phyloP scores from a whole-genome alignment of 148 eudicot genomes.

The Chenopodium berlandieri region DNA sequence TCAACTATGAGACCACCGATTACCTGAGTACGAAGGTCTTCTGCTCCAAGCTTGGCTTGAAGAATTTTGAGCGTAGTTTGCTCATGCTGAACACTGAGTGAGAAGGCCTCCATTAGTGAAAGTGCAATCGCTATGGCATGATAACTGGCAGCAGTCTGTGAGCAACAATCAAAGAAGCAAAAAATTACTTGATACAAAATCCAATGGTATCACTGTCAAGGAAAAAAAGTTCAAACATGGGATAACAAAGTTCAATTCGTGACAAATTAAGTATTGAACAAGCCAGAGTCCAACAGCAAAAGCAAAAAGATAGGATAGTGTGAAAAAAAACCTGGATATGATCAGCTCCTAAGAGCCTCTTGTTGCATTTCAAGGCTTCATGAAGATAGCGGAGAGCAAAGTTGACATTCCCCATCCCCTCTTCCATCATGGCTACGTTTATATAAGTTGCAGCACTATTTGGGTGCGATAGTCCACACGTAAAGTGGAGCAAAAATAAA shows the following conservation, averaged over 20 bases:
- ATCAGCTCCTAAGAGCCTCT: constrained; percentile 86
- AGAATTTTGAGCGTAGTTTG: constrained; percentile 95
- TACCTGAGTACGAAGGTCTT: constrained; percentile 99
- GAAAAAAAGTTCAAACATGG: no score
- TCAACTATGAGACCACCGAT: not conserved
- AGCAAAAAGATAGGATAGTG: constrained; percentile 28
- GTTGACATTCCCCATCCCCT: constrained; percentile 97
- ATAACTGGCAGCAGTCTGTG: constrained; percentile 99
- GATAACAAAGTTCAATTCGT: not conserved
- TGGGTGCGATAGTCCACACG: constrained; percentile 96
- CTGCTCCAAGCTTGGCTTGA: constrained; percentile 89
- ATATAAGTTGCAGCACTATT: constrained; percentile 99
- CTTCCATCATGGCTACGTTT: constrained; percentile 99
- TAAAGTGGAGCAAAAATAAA: constrained; percentile 82
- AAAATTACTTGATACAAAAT: no score
- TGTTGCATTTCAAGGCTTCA: constrained; percentile 98
- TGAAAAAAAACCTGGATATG: constrained; percentile 75
- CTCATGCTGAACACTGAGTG: constrained; percentile 96
- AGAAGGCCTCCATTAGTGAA: constrained; percentile 98
- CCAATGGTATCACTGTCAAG: no score
- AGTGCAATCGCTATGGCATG: constrained; percentile 99
- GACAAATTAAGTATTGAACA: not conserved
- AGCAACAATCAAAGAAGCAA: not conserved
- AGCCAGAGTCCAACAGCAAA: not conserved
- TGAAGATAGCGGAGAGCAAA: constrained; percentile 97